These are phyloP conservation scores for Corylus avellana DNA, from an alignment of 306 rosid species.

Conservation along the genomic window DNA sequence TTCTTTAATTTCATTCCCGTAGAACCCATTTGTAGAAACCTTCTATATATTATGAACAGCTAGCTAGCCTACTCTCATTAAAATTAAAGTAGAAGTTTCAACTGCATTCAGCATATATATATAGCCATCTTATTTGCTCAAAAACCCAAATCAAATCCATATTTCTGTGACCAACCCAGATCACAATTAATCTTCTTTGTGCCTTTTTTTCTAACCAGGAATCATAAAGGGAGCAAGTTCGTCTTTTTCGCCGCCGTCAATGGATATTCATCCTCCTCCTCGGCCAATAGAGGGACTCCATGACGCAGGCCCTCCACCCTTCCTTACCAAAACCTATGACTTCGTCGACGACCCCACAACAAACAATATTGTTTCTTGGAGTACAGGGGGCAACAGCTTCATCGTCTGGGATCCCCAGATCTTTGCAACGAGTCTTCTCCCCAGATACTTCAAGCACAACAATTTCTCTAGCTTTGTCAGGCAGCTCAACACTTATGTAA, in stretches of 20 bases:
- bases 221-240: conserved; percentile 52
- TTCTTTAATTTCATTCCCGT: neutral
- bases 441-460: conserved; percentile 87
- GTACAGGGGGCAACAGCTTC: conserved; percentile 73
- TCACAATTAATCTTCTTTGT: conserved; percentile 9
- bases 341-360: conserved; percentile 72
- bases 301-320: conserved; percentile 81
- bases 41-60: neutral
- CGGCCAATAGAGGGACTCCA: conserved; percentile 67
- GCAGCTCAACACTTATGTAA: conserved; percentile 92
- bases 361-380: conserved; percentile 77
- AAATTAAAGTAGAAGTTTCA: neutral
- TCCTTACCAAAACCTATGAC: conserved; percentile 83
- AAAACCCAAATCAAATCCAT: conserved; percentile 12
- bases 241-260: neutral
- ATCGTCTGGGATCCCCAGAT: conserved; percentile 83
- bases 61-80: neutral
- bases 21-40: conserved; percentile 5
- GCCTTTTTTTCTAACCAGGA: conserved; percentile 28
- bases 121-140: neutral
- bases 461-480: conserved; percentile 95
- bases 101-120: conserved; percentile 6
- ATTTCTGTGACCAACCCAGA: conserved; percentile 25
- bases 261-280: conserved; percentile 25
- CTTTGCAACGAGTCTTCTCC: conserved; percentile 65